A percentile compares a stretch with the other conserved stretches of the same genome.
phyloP scores from a whole-genome alignment of 2,329 filamentous ascomycete genomes.

The Diaporthe amygdali region DNA sequence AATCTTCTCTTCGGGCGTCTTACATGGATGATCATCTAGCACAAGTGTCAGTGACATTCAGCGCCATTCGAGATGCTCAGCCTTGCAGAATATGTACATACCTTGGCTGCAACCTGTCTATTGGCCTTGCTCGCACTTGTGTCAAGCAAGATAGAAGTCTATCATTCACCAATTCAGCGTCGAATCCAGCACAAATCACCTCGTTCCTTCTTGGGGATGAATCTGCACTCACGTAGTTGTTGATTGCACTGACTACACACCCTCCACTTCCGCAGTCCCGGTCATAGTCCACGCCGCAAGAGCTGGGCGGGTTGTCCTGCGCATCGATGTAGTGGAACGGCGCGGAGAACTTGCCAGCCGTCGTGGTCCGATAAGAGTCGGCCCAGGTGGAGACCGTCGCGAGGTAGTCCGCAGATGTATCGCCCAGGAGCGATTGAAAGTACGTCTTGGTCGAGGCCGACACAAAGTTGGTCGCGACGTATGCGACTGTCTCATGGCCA shows the following conservation, averaged over 20 bases:
- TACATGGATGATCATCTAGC: slow-evolving; percentile 37
- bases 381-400: slow-evolving; percentile 56
- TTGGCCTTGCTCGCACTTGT: slow-evolving; percentile 33
- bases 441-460: slow-evolving; percentile 44
- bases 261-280: slow-evolving; percentile 50
- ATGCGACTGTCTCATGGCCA: slow-evolving; percentile 60
- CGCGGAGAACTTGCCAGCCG: slow-evolving; percentile 49
- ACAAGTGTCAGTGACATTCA: background rate
- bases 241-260: slow-evolving; percentile 49
- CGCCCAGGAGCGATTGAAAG: slow-evolving; percentile 49
- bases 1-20: slow-evolving; percentile 4
- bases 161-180: background rate
- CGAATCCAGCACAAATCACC: no score
- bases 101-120: slow-evolving; percentile 44
- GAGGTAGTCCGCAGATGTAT: slow-evolving; percentile 50
- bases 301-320: slow-evolving; percentile 54
- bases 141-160: slow-evolving; percentile 35
- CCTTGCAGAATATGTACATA: background rate
- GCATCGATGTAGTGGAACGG: slow-evolving; percentile 60
- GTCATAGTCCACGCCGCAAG: slow-evolving; percentile 46
- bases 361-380: slow-evolving; percentile 52
- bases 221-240: slow-evolving; percentile 35
- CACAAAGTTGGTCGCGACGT: slow-evolving; percentile 56
- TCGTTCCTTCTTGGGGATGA: background rate
- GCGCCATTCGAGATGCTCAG: background rate